These are phyloP conservation scores for Aspergillus homomorphus DNA, from an alignment of 495 filamentous ascomycete species.

Conservation along the genomic window DNA sequence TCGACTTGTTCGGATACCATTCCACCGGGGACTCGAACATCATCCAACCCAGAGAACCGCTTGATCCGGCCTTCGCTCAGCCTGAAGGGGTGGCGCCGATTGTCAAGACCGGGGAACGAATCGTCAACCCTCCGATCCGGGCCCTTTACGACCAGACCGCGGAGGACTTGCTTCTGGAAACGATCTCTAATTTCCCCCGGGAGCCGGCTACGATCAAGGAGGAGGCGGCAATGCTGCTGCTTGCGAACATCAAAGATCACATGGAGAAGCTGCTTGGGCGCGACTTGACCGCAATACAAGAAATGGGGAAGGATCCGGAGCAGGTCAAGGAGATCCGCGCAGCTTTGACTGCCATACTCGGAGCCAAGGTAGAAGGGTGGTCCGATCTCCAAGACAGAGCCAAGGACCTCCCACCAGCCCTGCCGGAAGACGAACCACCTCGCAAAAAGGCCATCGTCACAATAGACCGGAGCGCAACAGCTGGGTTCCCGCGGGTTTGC, in stretches of 20 bases:
- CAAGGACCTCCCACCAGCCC: constrained; percentile 38
- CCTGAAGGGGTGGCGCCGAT: constrained; percentile 44
- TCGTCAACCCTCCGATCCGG: constrained; percentile 45
- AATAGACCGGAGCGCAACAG: constrained; percentile 43
- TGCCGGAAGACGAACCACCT: constrained; percentile 39
- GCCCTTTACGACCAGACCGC: constrained; percentile 48
- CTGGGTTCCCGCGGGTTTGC: constrained; percentile 45
- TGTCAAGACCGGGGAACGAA: constrained; percentile 44
- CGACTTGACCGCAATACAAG: constrained; percentile 45
- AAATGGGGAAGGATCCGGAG: constrained; percentile 48
- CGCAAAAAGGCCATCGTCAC: constrained; percentile 45
- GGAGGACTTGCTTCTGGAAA: constrained; percentile 45
- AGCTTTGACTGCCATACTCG: constrained; percentile 45
- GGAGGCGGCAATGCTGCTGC: constrained; percentile 48
- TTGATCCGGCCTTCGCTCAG: constrained; percentile 34
- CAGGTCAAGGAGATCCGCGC: constrained; percentile 48
- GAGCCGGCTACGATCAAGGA: constrained; percentile 49
- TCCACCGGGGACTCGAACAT: constrained; percentile 53
- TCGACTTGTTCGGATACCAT: constrained; percentile 73
- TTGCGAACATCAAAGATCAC: constrained; percentile 50
- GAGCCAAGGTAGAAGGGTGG: constrained; percentile 49
- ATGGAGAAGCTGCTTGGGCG: constrained; percentile 49
- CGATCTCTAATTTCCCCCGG: constrained; percentile 46
- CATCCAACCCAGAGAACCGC: constrained; percentile 44
- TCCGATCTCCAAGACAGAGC: constrained; percentile 45